phyloP scores from a whole-genome alignment of 257 asterid species.

The Penstemon eatonii region DNA sequence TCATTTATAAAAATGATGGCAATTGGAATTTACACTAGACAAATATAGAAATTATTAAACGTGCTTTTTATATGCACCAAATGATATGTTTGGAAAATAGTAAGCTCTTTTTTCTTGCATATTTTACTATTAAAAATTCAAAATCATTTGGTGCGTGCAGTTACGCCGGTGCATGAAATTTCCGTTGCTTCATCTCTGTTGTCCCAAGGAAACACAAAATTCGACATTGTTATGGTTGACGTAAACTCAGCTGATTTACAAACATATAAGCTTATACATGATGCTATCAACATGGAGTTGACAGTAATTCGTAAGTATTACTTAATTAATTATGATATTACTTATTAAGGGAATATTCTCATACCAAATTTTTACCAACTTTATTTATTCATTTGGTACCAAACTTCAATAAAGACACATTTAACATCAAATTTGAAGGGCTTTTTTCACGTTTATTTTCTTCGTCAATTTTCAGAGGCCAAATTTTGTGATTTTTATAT shows the following conservation, averaged over 20 bases:
- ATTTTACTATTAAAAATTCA: too few species aligned
- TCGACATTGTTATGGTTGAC: conserved; percentile 32
- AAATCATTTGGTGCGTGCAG: conserved; percentile 15
- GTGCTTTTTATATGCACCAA: too few species aligned
- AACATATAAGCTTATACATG: conserved; percentile 23
- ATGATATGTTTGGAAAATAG: too few species aligned
- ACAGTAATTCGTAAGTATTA: conserved; percentile 25
- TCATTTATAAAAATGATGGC: too few species aligned
- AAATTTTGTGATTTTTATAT: too few species aligned
- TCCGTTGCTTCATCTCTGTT: conserved; percentile 26
- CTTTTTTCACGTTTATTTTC: too few species aligned
- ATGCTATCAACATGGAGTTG: conserved; percentile 17
- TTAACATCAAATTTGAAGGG: too few species aligned
- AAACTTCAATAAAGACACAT: too few species aligned
- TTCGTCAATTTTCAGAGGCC: too few species aligned
- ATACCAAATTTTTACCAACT: neutral
- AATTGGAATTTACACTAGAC: too few species aligned
- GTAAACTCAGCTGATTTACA: conserved; percentile 13
- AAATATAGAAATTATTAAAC: too few species aligned
- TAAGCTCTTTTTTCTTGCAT: too few species aligned
- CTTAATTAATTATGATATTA: neutral
- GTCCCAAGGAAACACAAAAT: neutral
- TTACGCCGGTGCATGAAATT: conserved; percentile 22
- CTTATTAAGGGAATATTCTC: neutral
- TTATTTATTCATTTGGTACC: neutral